Percentiles rank a stretch among this genome's conserved stretches.
phyloP scores from a whole-genome alignment of 345 rosid species.

The Microthlaspi erraticum region DNA sequence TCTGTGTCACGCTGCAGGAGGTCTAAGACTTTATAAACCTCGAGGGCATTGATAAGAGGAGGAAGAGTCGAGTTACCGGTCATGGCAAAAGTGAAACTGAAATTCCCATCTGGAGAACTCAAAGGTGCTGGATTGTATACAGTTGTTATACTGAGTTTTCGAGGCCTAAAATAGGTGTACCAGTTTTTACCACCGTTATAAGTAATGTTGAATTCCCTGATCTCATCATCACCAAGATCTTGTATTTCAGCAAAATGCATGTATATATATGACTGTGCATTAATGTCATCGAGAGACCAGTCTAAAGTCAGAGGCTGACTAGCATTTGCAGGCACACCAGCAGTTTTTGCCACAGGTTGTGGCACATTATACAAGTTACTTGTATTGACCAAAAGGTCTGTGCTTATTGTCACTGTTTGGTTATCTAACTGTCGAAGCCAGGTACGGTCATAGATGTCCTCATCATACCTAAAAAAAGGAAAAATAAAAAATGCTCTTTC shows the following conservation, averaged over 20 bases:
- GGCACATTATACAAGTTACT: slow-evolving; percentile 33
- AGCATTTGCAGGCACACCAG: slow-evolving; percentile 36
- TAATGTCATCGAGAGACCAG: neutral
- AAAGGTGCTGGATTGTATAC: slow-evolving; percentile 9
- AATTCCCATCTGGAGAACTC: slow-evolving; percentile 20
- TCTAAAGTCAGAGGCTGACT: slow-evolving; percentile 2
- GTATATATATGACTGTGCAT: slow-evolving; percentile 37
- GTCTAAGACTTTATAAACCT: slow-evolving; percentile 35
- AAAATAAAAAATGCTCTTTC: neutral
- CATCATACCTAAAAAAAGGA: slow-evolving; percentile 45
- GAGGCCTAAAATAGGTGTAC: slow-evolving; percentile 31
- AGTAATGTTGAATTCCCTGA: slow-evolving; percentile 45
- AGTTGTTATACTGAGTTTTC: slow-evolving; percentile 31
- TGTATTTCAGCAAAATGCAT: slow-evolving; percentile 56
- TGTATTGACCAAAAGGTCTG: neutral
- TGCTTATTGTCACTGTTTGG: neutral
- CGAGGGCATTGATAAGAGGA: slow-evolving; percentile 48
- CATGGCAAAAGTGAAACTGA: slow-evolving; percentile 19
- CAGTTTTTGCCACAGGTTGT: slow-evolving; percentile 36
- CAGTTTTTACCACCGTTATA: slow-evolving; percentile 23
- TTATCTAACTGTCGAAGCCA: slow-evolving; percentile 34
- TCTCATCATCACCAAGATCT: slow-evolving; percentile 30
- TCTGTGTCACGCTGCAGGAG: slow-evolving; percentile 24
- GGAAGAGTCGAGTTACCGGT: slow-evolving; percentile 46
- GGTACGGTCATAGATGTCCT: slow-evolving; percentile 47